These are phyloP conservation scores for Metarhizium rileyi DNA, from an alignment of 2,329 filamentous ascomycete genomes.

Conservation along the genomic window DNA sequence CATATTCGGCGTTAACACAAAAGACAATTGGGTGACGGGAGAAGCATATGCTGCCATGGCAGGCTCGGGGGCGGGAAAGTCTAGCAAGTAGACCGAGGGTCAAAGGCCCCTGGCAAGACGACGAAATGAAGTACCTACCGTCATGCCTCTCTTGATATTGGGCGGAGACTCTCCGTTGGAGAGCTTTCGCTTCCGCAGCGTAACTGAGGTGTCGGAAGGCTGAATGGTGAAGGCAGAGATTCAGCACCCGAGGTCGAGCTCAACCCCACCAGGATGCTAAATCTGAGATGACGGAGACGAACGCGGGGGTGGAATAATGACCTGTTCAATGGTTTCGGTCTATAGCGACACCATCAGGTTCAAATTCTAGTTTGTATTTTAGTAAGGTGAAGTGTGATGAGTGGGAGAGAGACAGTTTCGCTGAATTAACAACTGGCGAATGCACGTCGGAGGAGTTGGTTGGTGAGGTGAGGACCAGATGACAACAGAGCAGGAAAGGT, in stretches of 20 bases:
- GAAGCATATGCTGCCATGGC: not conserved
- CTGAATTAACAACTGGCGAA: not conserved
- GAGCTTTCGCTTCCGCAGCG: conserved; percentile 60
- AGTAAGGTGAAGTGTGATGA: not conserved
- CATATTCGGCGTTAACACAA: conserved; percentile 1
- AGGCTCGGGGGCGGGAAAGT: not conserved
- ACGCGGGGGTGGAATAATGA: not conserved
- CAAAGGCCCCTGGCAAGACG: not conserved
- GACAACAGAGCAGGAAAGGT: too few species aligned
- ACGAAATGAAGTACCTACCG: conserved; percentile 35
- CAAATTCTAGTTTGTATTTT: not conserved
- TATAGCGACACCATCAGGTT: not conserved
- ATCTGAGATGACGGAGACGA: not conserved
- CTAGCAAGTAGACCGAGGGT: not conserved
- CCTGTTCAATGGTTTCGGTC: not conserved
- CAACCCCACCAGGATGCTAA: conserved; percentile 17
- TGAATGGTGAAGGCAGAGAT: conserved; percentile 26
- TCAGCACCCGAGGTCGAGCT: conserved; percentile 26
- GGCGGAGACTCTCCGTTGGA: conserved; percentile 49
- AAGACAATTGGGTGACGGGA: not conserved
- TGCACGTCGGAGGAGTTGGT: not conserved
- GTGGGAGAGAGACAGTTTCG: conserved; percentile 1
- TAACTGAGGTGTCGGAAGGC: conserved; percentile 26
- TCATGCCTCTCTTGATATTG: conserved; percentile 51
- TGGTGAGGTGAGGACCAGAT: conserved; percentile 7